Base-by-base conservation (phyloP, 192 early-diverging fungal species). In the Spizellomyces sp. region DNA sequence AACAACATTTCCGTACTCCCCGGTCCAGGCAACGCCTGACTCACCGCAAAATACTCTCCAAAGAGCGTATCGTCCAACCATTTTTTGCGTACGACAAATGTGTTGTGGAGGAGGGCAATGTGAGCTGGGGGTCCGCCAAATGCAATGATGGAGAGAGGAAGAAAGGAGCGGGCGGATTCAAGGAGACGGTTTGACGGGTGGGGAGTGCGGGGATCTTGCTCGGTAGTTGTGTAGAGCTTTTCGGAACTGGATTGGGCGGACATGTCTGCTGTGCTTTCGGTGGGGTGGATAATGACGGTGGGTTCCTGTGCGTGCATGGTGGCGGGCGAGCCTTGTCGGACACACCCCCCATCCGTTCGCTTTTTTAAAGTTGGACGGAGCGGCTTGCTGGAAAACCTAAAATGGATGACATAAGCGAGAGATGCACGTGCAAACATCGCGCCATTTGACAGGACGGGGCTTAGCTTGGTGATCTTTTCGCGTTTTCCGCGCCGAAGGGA, bases 61-160 rank as follows among this genome's bases (percentile, higher is more conserved):
- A 90, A 91, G 48, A 81, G 78, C 15, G 73, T 69, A 17, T 81
- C 86, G 7, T 62, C 52, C 48, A 91, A 58, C 88, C 86, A 89
- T 45, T 81, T 27, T 45, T 80, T 74, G 46, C 79, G 77, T 17
- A 63, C 71, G 9, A 90, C 87, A 76, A 88, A 85, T 22, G 80
- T 66, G 45, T 86, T 77, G 57, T 84, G 77, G 8, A 89, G 69
- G 42, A 90, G 66, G 21, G 83, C 87, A 19, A 89, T 77, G 59
- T 89, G 83, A 2, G 80, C 77, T 48, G 76, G 77, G 5, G 90
- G 88, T 5, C 89, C 89, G 43, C 89, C 89, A 63, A 90, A 90
- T 0, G 88, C 81, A 4, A 80, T 84, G 64, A 79, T 81, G 2
- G 75, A 68, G 8, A 91, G 76, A 14, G 89, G 87, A 52, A 88